Base-by-base conservation (phyloP, 192 early-diverging fungal genomes). In the Coemansia sp. region DNA sequence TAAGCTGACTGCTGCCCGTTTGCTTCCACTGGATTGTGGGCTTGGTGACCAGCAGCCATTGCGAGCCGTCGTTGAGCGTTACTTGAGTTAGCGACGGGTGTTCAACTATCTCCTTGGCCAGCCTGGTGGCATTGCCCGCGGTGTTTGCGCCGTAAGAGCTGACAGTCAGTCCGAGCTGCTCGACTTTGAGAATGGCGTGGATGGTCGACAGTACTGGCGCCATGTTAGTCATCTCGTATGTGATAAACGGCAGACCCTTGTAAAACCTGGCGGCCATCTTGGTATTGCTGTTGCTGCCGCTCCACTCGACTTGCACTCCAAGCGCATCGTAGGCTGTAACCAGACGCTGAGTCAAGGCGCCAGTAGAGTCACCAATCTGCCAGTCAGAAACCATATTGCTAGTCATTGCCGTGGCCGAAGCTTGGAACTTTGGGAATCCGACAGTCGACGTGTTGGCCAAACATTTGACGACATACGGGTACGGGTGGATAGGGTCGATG, bases 191-290 rank as follows among this genome's bases (percentile, higher is more conserved):
- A 10, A 86, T 72, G 1, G 75, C 80, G 62, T 87, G 82, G 55
- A 69, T 65, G 2, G 86, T 85, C 15, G 24, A 34, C 15, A 85
- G 68, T 24, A 24, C 1, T 12, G 83, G 78, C 35, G 73, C 50
- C 49, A 75, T 67, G 45, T 43, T 30, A 8, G 69, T 64, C 62
- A 85, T 71, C 24, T 69, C 67, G 45, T 62, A 83, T 3, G 86
- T 87, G 56, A 79, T 56, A 52, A 84, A 84, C 8, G 86, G 68
- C 67, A 78, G 61, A 47, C 86, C 86, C 74, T 83, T 83, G 71
- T 76, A 83, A 71, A 85, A 82, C 34, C 79, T 61, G 11, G 86
- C 69, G 2, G 53, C 40, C 82, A 87, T 84, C 7, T 61, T 62
- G 10, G 73, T 47, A 0, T 61, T 30, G 24, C 55, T n/a, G 16